phyloP scores from a whole-genome alignment of 148 eudicot species.

The Arbutus unedo region DNA sequence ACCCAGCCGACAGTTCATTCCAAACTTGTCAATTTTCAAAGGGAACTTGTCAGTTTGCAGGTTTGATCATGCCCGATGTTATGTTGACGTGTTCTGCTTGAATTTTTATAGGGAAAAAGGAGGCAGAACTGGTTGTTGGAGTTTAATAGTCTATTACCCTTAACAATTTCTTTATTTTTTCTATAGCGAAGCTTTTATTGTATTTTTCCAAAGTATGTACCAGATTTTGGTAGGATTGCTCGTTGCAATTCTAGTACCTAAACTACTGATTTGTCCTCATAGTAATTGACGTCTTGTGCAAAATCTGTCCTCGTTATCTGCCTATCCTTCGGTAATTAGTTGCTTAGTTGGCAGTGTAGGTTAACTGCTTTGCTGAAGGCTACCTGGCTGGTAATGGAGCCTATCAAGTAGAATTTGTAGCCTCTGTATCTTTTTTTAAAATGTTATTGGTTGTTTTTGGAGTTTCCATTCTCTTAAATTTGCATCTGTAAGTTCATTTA shows the following conservation, averaged over 20 bases:
- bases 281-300: not conserved
- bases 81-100: not conserved
- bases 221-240: not conserved
- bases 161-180: not conserved
- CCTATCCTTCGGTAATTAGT: not conserved
- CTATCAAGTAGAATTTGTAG: not conserved
- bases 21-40: constrained; percentile 72
- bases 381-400: constrained; percentile 10
- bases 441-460: not conserved
- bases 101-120: not conserved
- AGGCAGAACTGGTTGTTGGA: not conserved
- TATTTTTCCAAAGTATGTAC: not conserved
- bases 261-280: not conserved
- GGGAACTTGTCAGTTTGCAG: constrained; percentile 57
- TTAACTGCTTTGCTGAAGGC: not conserved
- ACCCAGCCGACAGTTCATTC: constrained; percentile 57
- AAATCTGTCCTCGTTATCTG: not conserved
- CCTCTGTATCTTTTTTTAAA: not conserved
- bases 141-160: not conserved
- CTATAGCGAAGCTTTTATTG: not conserved
- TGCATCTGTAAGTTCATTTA: not conserved
- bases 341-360: not conserved
- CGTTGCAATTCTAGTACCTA: not conserved
- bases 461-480: constrained; percentile 47
- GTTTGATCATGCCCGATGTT: constrained; percentile 30